Conservation (phyloP, 1,284 basidiomycete genomes). For the Afroboletus lepidellus region DNA sequence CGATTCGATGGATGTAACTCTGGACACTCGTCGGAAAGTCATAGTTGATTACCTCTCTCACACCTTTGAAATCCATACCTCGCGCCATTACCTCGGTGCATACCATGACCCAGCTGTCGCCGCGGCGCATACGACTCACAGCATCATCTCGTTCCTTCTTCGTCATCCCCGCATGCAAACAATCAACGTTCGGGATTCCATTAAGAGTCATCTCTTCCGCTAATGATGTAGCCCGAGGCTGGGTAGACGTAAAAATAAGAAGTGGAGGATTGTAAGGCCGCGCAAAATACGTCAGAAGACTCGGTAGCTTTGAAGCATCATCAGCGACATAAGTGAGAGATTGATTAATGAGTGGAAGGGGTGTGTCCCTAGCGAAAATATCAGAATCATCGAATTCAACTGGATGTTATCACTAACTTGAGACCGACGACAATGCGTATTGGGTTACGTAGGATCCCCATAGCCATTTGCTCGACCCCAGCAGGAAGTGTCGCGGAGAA, state of each 20-base stretch:
- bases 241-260: conserved; percentile 91
- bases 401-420: conserved; percentile 54
- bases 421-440: conserved; percentile 91
- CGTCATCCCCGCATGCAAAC: conserved; percentile 87
- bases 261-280: conserved; percentile 91
- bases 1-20: conserved; percentile 94
- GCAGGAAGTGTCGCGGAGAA: conserved; percentile 95
- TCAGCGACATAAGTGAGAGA: conserved; percentile 89
- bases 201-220: conserved; percentile 84
- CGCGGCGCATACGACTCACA: conserved; percentile 81
- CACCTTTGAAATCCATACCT: conserved; percentile 97
- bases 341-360: conserved; percentile 79
- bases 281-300: conserved; percentile 74
- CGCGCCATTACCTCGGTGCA: conserved; percentile 95
- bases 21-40: conserved; percentile 94
- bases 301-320: conserved; percentile 91
- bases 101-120: conserved; percentile 89
- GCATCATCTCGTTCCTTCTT: conserved; percentile 86
- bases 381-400: conserved; percentile 5
- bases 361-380: conserved; percentile 75
- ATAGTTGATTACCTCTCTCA: conserved; percentile 94
- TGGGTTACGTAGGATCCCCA: conserved; percentile 80
- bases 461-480: conserved; percentile 83
- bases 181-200: conserved; percentile 86
- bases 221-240: conserved; percentile 87